phyloP scores from a whole-genome alignment of 2,329 filamentous ascomycete genomes.

The Colletotrichum musicola region DNA sequence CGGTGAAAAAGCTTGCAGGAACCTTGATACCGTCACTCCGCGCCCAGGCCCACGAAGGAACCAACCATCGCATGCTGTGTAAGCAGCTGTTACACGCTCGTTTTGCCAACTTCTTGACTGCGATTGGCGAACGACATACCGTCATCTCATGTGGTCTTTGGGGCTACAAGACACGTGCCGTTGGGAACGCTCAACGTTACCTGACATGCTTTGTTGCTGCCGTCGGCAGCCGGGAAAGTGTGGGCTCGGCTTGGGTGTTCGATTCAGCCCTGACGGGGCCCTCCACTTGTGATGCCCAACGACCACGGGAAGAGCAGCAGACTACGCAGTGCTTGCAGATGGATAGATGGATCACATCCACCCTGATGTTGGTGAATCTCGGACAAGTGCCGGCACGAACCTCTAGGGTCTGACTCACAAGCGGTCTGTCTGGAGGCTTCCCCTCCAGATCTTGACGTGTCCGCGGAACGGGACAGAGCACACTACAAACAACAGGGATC shows the following conservation, averaged over 20 bases:
- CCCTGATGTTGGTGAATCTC: not conserved
- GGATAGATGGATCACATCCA: not conserved
- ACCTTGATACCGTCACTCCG: not conserved
- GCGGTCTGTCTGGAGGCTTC: too few relatives aligned
- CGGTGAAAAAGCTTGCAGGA: not conserved
- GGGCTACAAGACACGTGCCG: conserved; percentile 17
- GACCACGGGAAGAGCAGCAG: not conserved
- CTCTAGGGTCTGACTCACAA: conserved; percentile 13
- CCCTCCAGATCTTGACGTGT: not conserved
- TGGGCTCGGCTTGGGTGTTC: conserved; percentile 2
- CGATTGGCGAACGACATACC: conserved; percentile 15
- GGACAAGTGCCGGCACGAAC: conserved; percentile 18
- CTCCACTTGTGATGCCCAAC: not conserved
- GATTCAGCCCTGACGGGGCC: conserved; percentile 20
- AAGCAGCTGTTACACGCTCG: not conserved
- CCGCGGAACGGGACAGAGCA: too few relatives aligned
- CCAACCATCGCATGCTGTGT: conserved; percentile 1
- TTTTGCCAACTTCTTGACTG: not conserved
- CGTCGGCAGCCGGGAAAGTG: conserved; percentile 1
- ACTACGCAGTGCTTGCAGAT: not conserved
- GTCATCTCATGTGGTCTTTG: not conserved
- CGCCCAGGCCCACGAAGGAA: not conserved
- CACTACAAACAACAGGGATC: not conserved
- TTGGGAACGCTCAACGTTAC: conserved; percentile 10
- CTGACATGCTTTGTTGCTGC: not conserved